Percentiles rank a stretch among this genome's conserved stretches.
Evolutionary conservation across 1,284 basidiomycete species (phyloP).

Genomic region (Rhodotorula sp.): DNA sequence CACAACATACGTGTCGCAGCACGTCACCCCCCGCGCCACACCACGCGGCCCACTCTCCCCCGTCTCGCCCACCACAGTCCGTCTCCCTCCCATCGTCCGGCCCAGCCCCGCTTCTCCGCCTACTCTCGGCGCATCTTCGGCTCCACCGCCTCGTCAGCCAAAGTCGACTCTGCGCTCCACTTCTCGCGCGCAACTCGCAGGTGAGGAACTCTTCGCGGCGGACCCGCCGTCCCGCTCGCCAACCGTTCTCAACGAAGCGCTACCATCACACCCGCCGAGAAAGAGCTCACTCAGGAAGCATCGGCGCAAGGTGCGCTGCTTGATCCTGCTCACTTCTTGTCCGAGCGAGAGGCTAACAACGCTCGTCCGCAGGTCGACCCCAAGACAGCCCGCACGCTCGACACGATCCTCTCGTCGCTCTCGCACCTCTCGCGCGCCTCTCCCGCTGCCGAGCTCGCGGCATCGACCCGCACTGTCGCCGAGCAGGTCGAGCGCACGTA

Average conservation of each 20-base stretch:
- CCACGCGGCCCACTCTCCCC: not conserved
- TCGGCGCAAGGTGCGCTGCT: not conserved
- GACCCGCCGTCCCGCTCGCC: not conserved
- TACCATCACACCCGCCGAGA: not conserved
- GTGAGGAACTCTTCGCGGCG: too few species aligned
- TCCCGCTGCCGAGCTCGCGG: not conserved
- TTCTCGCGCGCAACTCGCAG: not conserved
- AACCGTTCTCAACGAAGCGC: not conserved
- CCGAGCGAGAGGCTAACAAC: not conserved
- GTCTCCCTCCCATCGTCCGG: not conserved
- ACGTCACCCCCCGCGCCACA: not conserved
- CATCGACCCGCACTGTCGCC: not conserved
- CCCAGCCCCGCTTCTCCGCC: not conserved
- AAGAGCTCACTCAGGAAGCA: not conserved
- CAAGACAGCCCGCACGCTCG: constrained; percentile 1
- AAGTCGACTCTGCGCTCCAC: not conserved
- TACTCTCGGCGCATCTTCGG: not conserved
- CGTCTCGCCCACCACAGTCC: not conserved
- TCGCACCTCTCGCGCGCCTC: not conserved
- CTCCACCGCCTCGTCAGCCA: not conserved
- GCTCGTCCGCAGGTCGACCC: not conserved
- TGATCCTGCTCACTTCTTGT: fast-evolving
- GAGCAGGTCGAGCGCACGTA: not conserved
- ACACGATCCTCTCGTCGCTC: not conserved
- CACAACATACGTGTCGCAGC: too few species aligned